These are phyloP conservation scores for Ophiostoma sp. DNA, from an alignment of 2,329 filamentous ascomycete species.

Conservation along the genomic window DNA sequence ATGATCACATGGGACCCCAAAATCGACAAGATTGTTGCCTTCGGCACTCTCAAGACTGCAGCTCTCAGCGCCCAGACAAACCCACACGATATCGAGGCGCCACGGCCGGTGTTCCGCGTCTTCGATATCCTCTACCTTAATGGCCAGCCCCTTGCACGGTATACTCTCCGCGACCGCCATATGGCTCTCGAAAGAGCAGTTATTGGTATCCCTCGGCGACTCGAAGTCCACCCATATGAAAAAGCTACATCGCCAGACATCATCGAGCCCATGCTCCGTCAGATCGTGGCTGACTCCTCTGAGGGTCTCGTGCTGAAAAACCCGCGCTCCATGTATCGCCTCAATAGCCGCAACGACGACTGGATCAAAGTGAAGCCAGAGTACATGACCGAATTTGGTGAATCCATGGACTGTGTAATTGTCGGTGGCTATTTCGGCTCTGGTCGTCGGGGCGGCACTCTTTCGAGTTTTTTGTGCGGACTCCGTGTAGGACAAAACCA, in stretches of 20 bases:
- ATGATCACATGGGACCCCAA: constrained; percentile 98
- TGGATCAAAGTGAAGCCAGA: constrained; percentile 99
- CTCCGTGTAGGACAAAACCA: constrained; percentile 68
- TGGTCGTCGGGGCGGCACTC: constrained; percentile 71
- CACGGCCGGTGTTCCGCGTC: constrained; percentile 72
- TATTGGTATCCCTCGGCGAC: constrained; percentile 62
- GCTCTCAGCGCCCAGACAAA: constrained; percentile 75
- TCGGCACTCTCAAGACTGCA: constrained; percentile 89
- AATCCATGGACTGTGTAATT: constrained; percentile 82
- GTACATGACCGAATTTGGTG: constrained; percentile 95
- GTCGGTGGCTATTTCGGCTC: constrained; percentile 92
- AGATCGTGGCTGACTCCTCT: constrained; percentile 78
- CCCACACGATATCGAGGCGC: constrained; percentile 56
- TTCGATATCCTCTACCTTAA: constrained; percentile 94
- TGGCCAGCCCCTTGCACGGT: constrained; percentile 69
- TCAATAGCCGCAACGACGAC: constrained; percentile 88
- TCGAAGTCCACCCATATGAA: constrained; percentile 75
- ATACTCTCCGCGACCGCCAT: constrained; percentile 75
- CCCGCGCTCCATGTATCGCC: constrained; percentile 74
- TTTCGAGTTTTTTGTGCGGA: constrained; percentile 89
- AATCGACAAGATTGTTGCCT: constrained; percentile 76
- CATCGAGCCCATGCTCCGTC: constrained; percentile 73
- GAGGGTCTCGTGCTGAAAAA: constrained; percentile 95
- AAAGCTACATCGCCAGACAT: constrained; percentile 61
- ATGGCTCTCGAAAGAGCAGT: constrained; percentile 69